Base-by-base conservation (phyloP, 148 eudicot species). In the Arctostaphylos glauca region DNA sequence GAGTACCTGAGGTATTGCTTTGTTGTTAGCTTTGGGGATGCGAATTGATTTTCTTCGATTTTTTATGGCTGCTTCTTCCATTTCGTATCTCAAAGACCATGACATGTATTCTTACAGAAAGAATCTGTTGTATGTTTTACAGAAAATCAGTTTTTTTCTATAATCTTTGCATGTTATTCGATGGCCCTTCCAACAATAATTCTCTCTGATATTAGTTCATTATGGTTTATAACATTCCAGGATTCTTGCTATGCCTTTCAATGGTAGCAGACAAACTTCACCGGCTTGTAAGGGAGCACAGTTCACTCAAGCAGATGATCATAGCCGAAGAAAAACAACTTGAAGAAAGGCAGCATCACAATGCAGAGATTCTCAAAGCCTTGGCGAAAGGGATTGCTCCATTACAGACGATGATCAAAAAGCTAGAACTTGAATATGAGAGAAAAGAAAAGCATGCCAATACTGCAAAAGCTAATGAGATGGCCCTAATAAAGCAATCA, bases 191-290 rank as follows among this genome's bases (percentile, higher is more conserved):
- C n/a, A n/a, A 59, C 3, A 18, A 1, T 7, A 18, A 5, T 0
- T 31, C 64, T 59, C 56, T n/a, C 56, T 10, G 9, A 16, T 16
- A 44, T 31, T 21, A n/a, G 38, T 49, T 18, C 25, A 46, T 19
- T 74, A 8, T 16, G 68, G 47, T 77, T 7, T 50, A 52, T 75
- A 43, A 25, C 19, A 23, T 53, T 85, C 81, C 91, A 91, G 91
- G 93, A 77, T 86, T 89, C 62, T 82, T 88, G 52, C 78, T 89
- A 47, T 89, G 88, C 86, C 88, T 91, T 54, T 91, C 89, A 76
- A 83, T 88, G 76, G 79, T 91, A 88, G 85, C 88, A 83, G 89
- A 85, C 81, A 89, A 86, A 84, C 74, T 91, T 77, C 90, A 91
- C 73, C 89, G 85, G 66, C 87, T 86, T 83, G 83, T 91, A 5